A percentile compares a stretch with the other conserved stretches of the same genome.
Conservation (phyloP, 169 alveolate genomes). For the Plasmodium berghei region DNA sequence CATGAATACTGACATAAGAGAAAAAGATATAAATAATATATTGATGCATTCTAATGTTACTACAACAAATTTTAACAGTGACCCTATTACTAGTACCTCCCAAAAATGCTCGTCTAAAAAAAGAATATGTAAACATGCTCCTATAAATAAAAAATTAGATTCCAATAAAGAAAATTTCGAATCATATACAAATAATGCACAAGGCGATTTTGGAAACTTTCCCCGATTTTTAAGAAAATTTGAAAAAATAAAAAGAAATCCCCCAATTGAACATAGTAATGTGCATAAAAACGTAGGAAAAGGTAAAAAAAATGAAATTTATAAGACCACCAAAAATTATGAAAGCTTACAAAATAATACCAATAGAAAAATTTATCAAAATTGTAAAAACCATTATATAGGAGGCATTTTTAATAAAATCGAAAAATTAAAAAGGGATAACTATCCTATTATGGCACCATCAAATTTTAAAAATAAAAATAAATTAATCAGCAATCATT, state of each 20-base stretch:
- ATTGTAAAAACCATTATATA: background rate
- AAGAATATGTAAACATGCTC: conserved; percentile 16
- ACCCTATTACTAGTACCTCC: background rate
- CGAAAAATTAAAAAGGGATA: background rate
- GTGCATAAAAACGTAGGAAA: background rate
- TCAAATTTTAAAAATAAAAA: conserved; percentile 3
- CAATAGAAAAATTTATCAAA: too few species aligned
- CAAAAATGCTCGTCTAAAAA: background rate
- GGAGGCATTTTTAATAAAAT: background rate
- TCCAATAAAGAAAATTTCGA: background rate
- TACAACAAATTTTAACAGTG: background rate
- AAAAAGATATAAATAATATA: background rate
- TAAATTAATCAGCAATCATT: background rate
- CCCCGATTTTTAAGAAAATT: background rate
- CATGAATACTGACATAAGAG: background rate
- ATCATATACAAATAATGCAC: background rate
- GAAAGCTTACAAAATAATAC: too few species aligned
- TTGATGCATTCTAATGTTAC: background rate
- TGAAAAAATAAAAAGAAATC: conserved; percentile 10
- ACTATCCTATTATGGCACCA: background rate
- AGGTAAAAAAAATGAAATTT: background rate
- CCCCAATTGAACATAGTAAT: background rate
- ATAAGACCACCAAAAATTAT: too few species aligned
- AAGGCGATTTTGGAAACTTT: background rate
- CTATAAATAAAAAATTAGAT: conserved; percentile 16